A percentile compares a stretch with the other conserved stretches of the same genome.
These are phyloP conservation scores for Emericellopsis cladophorae DNA, from an alignment of 2,329 filamentous ascomycete genomes.

Conservation along the genomic window DNA sequence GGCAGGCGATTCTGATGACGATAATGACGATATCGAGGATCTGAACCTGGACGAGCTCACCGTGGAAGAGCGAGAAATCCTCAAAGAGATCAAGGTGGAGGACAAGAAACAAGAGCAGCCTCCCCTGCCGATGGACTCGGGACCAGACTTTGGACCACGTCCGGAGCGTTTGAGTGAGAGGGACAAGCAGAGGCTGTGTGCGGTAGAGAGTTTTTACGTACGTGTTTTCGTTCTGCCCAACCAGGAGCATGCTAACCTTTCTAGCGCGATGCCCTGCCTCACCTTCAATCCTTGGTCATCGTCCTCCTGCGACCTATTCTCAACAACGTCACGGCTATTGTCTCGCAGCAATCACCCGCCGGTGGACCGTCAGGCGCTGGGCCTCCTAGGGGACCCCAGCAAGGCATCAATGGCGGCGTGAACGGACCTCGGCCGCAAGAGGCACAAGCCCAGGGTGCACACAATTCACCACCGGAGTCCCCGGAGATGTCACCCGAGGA, in stretches of 20 bases:
- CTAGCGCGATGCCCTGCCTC: conserved; percentile 63
- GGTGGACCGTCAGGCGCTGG: conserved; percentile 30
- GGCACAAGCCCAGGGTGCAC: neutral
- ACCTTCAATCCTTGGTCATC: conserved; percentile 86
- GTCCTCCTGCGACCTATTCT: conserved; percentile 83
- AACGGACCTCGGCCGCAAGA: conserved; percentile 16
- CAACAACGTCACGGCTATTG: conserved; percentile 75
- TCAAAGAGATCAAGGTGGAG: conserved; percentile 25
- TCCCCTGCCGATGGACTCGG: conserved; percentile 8
- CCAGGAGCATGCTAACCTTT: neutral
- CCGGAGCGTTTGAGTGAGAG: conserved; percentile 34
- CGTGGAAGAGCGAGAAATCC: conserved; percentile 26
- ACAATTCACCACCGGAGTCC: conserved; percentile 12
- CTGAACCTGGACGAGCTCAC: conserved; percentile 32
- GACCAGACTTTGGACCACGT: conserved; percentile 34
- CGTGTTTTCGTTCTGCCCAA: conserved; percentile 21
- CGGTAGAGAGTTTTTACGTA: conserved; percentile 78
- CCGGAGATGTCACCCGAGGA: conserved; percentile 55
- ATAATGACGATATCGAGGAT: conserved; percentile 31
- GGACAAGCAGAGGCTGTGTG: conserved; percentile 51
- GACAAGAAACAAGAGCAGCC: conserved; percentile 15
- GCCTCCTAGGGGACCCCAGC: conserved; percentile 18
- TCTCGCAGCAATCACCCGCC: conserved; percentile 44
- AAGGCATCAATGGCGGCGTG: conserved; percentile 26
- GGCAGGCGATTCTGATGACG: conserved; percentile 24